Evolutionary conservation across 768 basidiomycete genomes (phyloP), one percentile per base, ranked within the genome.

Genomic region (Dendrothele bispora): DNA sequence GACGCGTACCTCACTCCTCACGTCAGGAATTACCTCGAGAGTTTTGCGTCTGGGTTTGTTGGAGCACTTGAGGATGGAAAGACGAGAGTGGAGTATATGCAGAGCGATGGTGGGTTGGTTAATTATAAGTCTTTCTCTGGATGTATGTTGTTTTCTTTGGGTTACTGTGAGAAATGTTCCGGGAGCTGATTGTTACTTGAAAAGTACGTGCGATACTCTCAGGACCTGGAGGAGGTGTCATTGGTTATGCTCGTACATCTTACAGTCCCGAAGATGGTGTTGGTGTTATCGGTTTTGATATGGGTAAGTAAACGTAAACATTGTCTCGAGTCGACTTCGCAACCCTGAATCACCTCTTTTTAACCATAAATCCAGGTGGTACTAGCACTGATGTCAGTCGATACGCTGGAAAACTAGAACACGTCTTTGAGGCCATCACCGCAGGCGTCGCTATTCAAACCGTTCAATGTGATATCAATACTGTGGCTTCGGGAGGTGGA

Each of bases 1-100:
- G 74, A 76, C 43, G 74, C 74, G 1, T 76, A 76, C 56, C 70
- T 76, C 22, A 73, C 71, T 1, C 74, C 74, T 14, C 61, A 72
- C 12, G 55, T 73, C 3, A 48, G 53, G 15, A 51, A 53, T 2
- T 76, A 76, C 55, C 58, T 76, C 26, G 63, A 68, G 39, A 67
- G 67, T 7, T 75, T 75, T 61, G 71, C 68, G 54, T 49, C 56
- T 7, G 72, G 71, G 1, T 73, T 75, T 50, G 68, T 72, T 17
- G 50, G 50, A 7, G 49, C 51, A 43, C 45, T 67, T 22, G 38
- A 59, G 18, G 44, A 28, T 12, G 7, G 26, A 17, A 25, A 26
- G 15, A 43, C 28, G 20, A 55, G 58, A 17, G 55, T 38, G 25
- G 14, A 21, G 36, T 39, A 37, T 17, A 47, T 47, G 46, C 46